Conservation (phyloP, 2,329 filamentous ascomycete genomes). For the Scopulariopsis brevicaulis region DNA sequence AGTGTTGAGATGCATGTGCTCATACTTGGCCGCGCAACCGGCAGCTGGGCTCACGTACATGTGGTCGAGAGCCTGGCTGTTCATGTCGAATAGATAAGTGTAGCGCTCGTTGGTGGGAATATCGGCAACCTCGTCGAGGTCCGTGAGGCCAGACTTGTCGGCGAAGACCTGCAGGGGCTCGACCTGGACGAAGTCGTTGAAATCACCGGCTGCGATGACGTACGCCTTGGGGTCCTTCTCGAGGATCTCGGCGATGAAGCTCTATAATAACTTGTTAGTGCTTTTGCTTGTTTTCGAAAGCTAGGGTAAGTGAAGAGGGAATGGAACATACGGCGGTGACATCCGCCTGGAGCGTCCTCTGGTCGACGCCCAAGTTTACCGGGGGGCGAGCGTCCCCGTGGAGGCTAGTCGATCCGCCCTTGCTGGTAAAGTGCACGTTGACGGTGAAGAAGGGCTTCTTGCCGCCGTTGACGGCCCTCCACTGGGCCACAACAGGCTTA, state of each 20-base stretch:
- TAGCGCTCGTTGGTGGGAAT: conserved; percentile 49
- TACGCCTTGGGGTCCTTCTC: conserved; percentile 39
- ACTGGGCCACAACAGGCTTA: conserved; percentile 57
- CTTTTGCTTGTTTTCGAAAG: neutral
- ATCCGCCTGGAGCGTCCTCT: conserved; percentile 43
- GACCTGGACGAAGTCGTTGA: conserved; percentile 60
- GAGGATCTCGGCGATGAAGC: conserved; percentile 48
- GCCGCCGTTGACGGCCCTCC: conserved; percentile 43
- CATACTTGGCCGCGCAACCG: conserved; percentile 32
- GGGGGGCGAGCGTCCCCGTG: conserved; percentile 57
- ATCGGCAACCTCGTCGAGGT: conserved; percentile 48
- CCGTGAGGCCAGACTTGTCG: conserved; percentile 39
- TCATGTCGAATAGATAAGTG: conserved; percentile 60
- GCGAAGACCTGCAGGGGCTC: conserved; percentile 44
- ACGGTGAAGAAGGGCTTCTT: conserved; percentile 54
- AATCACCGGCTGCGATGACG: conserved; percentile 55
- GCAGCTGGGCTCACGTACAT: conserved; percentile 51
- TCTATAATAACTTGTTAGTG: conserved; percentile 13
- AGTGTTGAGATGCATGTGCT: conserved; percentile 62
- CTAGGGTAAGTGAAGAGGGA: neutral
- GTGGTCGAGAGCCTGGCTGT: conserved; percentile 60
- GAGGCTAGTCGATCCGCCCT: conserved; percentile 52
- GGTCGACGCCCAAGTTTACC: conserved; percentile 50
- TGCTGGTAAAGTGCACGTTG: conserved; percentile 58
- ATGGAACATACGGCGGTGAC: conserved; percentile 38